Base-by-base conservation (phyloP, 257 asterid genomes). In the Eustoma russellianum region DNA sequence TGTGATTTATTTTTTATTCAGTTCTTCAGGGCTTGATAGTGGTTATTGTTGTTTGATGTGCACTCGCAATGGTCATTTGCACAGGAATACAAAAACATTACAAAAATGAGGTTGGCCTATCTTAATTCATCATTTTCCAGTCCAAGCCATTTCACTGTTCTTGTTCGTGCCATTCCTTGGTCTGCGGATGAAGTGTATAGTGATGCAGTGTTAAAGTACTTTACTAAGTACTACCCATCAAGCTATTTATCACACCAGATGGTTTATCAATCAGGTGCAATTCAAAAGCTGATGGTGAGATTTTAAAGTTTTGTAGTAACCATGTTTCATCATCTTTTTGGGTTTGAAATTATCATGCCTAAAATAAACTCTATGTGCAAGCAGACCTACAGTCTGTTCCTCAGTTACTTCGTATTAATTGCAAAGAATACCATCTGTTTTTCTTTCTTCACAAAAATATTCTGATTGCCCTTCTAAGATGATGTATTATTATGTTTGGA, bases 101-200 rank as follows among this genome's bases (percentile, higher is more conserved):
- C 85, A 62, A 78, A 72, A 57, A 68, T 82, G 88, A 83, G 96
- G 77, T 64, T 90, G 76, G 61, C 70, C 40, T 82, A 82, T 70
- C 66, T 92, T 59, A 73, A 76, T 52, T 70, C 87, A 55, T 81
- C 94, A 64, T 60, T 63, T 64, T 77, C 79, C 66, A 55, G 60
- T 53, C 93, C 94, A 16, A 74, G 94, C 75, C 80, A 85, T 65
- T 92, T 92, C 74, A 76, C 97, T 44, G 83, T 88, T 66, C 70
- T 92, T 69, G 99, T 92, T 58, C 99, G 99, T 64, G 94, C 82
- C 61, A 75, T 92, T 55, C 99, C 99, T 15, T 79, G 95, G 94
- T 66, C 81, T 53, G 63, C 56, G 40, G 77, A 76, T 55, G 86
- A 76, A 74, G 72, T 97, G 43, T 85, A 78, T 55, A 75, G 86